These are phyloP conservation scores for Infundibulicybe gibba DNA, from an alignment of 768 basidiomycete genomes.

Conservation along the genomic window DNA sequence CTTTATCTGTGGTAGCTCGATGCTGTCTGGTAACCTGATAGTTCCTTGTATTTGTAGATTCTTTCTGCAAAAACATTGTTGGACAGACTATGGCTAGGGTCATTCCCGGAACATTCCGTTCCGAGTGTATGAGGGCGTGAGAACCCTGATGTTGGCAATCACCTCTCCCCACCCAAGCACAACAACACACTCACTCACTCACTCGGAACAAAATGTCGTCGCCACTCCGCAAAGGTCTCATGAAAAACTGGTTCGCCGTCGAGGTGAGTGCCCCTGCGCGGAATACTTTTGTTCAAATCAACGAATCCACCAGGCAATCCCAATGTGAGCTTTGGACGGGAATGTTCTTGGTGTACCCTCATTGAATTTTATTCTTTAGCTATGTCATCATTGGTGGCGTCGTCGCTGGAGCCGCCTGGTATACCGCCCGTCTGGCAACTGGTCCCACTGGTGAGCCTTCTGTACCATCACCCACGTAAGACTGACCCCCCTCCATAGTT, in stretches of 20 bases:
- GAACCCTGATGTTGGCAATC: neutral
- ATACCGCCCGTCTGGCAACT: slow-evolving; percentile 59
- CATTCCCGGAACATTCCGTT: slow-evolving; percentile 34
- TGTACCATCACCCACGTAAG: slow-evolving; percentile 1
- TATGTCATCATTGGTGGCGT: slow-evolving; percentile 52
- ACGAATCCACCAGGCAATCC: slow-evolving; percentile 35
- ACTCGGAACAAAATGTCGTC: slow-evolving; percentile 9
- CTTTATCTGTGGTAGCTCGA: slow-evolving; percentile 25
- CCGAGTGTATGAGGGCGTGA: slow-evolving; percentile 21
- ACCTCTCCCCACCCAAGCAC: neutral
- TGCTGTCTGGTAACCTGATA: slow-evolving; percentile 15
- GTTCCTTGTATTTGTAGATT: slow-evolving; percentile 27
- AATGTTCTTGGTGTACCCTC: neutral
- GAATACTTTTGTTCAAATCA: slow-evolving; percentile 2
- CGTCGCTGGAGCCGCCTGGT: slow-evolving; percentile 61
- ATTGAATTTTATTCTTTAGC: slow-evolving; percentile 16
- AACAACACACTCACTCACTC: slow-evolving; percentile 10
- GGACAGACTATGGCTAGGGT: too few relatives aligned
- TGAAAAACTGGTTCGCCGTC: slow-evolving; percentile 73
- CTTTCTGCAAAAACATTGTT: too few relatives aligned
- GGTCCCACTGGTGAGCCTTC: slow-evolving; percentile 47
- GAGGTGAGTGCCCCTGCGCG: slow-evolving; percentile 43
- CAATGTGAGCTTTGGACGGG: slow-evolving; percentile 36
- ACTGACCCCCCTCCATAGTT: slow-evolving; percentile 24
- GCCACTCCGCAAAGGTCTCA: slow-evolving; percentile 34